Percentiles rank a stretch among this genome's conserved stretches.
phyloP scores from a whole-genome alignment of 2,329 filamentous ascomycete genomes.

The Fusarium irregulare region DNA sequence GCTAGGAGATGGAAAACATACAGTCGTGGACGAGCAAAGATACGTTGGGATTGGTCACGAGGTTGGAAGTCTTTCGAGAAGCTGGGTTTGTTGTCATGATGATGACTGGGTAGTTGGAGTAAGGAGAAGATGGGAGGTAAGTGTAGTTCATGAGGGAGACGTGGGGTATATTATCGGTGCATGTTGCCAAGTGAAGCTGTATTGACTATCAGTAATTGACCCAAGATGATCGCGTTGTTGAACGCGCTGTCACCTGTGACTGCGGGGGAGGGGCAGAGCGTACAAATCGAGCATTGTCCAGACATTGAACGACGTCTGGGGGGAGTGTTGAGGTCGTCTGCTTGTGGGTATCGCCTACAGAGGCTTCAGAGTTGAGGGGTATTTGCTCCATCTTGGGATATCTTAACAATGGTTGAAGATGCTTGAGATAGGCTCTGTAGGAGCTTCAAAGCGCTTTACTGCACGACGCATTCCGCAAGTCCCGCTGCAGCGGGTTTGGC shows the following conservation, averaged over 20 bases:
- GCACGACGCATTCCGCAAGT: constrained; percentile 35
- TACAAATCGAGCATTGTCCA: constrained; percentile 96
- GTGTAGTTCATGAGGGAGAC: constrained; percentile 99
- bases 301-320: constrained; percentile 85
- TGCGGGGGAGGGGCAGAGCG: constrained; percentile 48
- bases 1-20: constrained; percentile 41
- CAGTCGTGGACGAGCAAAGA: constrained; percentile 97
- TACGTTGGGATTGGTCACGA: constrained; percentile 85
- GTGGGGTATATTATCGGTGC: constrained; percentile 83
- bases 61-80: constrained; percentile 83
- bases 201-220: constrained; percentile 11
- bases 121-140: constrained; percentile 84
- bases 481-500: constrained; percentile 4
- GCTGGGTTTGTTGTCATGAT: constrained; percentile 91
- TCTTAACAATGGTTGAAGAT: constrained; percentile 26
- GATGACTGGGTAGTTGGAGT: constrained; percentile 79
- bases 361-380: constrained; percentile 80
- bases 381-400: constrained; percentile 67
- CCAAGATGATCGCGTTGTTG: constrained; percentile 2
- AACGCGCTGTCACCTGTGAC: constrained; percentile 21
- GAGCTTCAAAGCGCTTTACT: constrained; percentile 19
- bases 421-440: constrained; percentile 22
- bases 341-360: constrained; percentile 77
- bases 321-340: constrained; percentile 78
- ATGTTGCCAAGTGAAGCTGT: constrained; percentile 95